Conservation (phyloP, 2,329 filamentous ascomycete genomes). For the Immersiporthe knoxdaviesiana region DNA sequence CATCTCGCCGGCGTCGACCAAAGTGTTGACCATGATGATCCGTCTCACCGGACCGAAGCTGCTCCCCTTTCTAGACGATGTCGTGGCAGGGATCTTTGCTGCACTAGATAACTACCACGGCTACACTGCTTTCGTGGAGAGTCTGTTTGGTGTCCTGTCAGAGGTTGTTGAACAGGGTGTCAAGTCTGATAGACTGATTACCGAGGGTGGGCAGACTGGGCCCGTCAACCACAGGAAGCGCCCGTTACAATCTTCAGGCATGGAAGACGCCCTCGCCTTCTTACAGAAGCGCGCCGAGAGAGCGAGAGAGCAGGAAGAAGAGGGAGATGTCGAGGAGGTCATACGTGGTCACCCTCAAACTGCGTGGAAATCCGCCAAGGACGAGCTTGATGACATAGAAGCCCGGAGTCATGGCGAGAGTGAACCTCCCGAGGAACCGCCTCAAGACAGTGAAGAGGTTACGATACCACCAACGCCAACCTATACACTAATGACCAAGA, state of each 20-base stretch:
- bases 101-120: constrained; percentile 95
- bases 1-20: constrained; percentile 86
- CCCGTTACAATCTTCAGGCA: constrained; percentile 38
- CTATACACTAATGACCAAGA: constrained; percentile 79
- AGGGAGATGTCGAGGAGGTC: constrained; percentile 39
- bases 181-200: constrained; percentile 55
- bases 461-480: constrained; percentile 71
- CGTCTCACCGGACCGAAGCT: constrained; percentile 79
- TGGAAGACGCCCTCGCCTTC: constrained; percentile 56
- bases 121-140: constrained; percentile 83
- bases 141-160: constrained; percentile 79
- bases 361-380: constrained; percentile 41
- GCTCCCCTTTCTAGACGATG: constrained; percentile 87
- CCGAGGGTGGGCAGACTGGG: constrained; percentile 45
- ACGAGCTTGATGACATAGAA: constrained; percentile 38
- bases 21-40: constrained; percentile 94
- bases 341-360: constrained; percentile 40
- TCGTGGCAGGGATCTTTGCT: constrained; percentile 87
- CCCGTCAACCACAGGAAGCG: constrained; percentile 49
- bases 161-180: constrained; percentile 84
- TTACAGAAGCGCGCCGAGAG: constrained; percentile 66
- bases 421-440: constrained; percentile 42
- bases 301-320: constrained; percentile 38
- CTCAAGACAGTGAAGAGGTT: constrained; percentile 36
- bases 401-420: constrained; percentile 36